Evolutionary conservation across 2,329 filamentous ascomycete species (phyloP).

Genomic region (Metarhizium robertsii): DNA sequence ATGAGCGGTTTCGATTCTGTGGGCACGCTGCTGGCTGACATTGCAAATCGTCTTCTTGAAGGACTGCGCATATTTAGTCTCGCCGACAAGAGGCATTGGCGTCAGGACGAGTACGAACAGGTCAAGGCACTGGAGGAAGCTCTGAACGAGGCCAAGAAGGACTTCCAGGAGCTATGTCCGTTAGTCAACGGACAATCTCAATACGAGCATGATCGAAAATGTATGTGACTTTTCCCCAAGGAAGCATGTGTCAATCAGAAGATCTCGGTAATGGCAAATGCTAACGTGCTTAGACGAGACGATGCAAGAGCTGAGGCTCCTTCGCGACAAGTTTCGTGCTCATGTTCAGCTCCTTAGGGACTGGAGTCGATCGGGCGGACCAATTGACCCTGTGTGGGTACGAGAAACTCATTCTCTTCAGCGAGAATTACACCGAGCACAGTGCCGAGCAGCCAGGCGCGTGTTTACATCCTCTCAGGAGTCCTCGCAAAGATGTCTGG

Average conservation of each 20-base stretch:
- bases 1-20: constrained; percentile 40
- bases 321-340: constrained; percentile 35
- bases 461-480: constrained; percentile 45
- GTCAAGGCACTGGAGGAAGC: constrained; percentile 42
- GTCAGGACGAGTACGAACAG: constrained; percentile 50
- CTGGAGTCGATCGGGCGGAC: constrained; percentile 45
- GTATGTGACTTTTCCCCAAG: constrained; percentile 26
- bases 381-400: constrained; percentile 47
- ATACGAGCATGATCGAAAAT: constrained; percentile 46
- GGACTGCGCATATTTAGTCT: constrained; percentile 44
- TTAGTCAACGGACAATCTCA: constrained; percentile 47
- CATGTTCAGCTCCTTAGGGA: constrained; percentile 42
- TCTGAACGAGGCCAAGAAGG: constrained; percentile 50
- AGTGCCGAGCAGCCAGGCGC: constrained; percentile 47
- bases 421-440: constrained; percentile 44
- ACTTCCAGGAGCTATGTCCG: constrained; percentile 48
- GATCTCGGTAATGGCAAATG: background rate
- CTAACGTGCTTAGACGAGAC: constrained; percentile 34
- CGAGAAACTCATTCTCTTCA: constrained; percentile 40
- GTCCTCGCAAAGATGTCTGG: constrained; percentile 40
- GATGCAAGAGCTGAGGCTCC: constrained; percentile 36
- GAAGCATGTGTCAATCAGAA: background rate
- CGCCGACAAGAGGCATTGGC: constrained; percentile 51
- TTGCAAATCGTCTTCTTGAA: constrained; percentile 44
- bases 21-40: constrained; percentile 47